Evolutionary conservation across 208 protist species (phyloP).

Genomic region (Giardia muris): DNA sequence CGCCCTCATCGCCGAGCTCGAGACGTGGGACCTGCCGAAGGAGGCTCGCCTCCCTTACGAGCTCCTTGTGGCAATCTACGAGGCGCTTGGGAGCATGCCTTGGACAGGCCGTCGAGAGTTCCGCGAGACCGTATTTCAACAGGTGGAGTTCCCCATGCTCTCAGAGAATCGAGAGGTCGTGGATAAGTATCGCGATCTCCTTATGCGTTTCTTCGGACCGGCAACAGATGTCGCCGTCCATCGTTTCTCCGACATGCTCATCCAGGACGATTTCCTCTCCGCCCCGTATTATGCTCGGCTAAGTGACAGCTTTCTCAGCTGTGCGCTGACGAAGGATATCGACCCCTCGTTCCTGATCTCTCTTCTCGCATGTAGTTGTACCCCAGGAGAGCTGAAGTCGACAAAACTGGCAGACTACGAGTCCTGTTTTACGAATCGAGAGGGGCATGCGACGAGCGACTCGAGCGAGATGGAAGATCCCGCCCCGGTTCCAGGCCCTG

Average conservation of each 20-base stretch:
- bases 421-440: neutral
- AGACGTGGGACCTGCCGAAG: neutral
- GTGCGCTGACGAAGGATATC: neutral
- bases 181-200: too few species aligned
- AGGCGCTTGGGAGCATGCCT: neutral
- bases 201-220: too few species aligned
- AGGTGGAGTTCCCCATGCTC: too few species aligned
- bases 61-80: neutral
- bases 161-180: too few species aligned
- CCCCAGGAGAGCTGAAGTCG: neutral
- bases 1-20: neutral
- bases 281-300: neutral
- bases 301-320: neutral
- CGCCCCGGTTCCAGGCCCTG: neutral
- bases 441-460: neutral
- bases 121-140: too few species aligned
- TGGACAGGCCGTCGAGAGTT: neutral
- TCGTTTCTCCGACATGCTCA: neutral
- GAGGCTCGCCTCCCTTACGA: neutral
- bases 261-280: slow-evolving; percentile 36
- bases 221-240: too few species aligned
- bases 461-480: neutral
- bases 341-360: neutral
- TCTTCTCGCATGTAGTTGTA: neutral
- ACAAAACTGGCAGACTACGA: neutral